Conservation (phyloP, 768 basidiomycete species). For the Suillus subaureus region DNA sequence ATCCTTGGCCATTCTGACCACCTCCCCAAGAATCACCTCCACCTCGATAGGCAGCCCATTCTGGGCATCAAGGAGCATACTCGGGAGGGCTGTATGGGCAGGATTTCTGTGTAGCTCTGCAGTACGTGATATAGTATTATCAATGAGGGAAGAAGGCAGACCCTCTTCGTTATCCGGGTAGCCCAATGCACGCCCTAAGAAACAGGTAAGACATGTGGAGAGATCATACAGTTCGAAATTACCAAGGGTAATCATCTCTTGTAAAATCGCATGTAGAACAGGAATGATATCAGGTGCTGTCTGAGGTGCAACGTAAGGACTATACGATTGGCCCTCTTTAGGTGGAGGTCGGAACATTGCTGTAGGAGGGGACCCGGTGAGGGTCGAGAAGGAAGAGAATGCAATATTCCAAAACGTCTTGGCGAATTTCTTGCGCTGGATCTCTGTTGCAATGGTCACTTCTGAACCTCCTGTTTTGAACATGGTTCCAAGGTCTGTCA, state of each 20-base stretch:
- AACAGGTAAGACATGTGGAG: constrained; percentile 4
- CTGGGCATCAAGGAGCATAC: constrained; percentile 57
- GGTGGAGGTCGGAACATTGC: constrained; percentile 54
- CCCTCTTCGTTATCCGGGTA: constrained; percentile 49
- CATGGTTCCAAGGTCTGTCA: constrained; percentile 48
- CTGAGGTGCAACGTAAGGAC: constrained; percentile 40
- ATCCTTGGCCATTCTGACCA: constrained; percentile 53
- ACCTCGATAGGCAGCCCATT: constrained; percentile 63
- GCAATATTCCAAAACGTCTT: constrained; percentile 70
- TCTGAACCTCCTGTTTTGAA: constrained; percentile 51
- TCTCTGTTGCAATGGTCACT: constrained; percentile 51
- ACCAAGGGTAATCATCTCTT: constrained; percentile 50
- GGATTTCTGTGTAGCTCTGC: constrained; percentile 41
- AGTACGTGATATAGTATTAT: constrained; percentile 42
- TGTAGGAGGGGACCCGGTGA: constrained; percentile 50
- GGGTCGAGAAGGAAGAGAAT: constrained; percentile 53
- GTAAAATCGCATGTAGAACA: constrained; percentile 44
- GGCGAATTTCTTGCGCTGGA: constrained; percentile 61
- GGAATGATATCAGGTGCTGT: constrained; percentile 52
- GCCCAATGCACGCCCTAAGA: constrained; percentile 45
- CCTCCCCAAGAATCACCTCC: constrained; percentile 65
- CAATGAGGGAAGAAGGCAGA: constrained; percentile 46
- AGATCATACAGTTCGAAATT: not conserved
- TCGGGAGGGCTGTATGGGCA: constrained; percentile 51
- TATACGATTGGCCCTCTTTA: constrained; percentile 34